Conservation (phyloP, 2,329 filamentous ascomycete genomes). For the Cucurbitaria berberidis region DNA sequence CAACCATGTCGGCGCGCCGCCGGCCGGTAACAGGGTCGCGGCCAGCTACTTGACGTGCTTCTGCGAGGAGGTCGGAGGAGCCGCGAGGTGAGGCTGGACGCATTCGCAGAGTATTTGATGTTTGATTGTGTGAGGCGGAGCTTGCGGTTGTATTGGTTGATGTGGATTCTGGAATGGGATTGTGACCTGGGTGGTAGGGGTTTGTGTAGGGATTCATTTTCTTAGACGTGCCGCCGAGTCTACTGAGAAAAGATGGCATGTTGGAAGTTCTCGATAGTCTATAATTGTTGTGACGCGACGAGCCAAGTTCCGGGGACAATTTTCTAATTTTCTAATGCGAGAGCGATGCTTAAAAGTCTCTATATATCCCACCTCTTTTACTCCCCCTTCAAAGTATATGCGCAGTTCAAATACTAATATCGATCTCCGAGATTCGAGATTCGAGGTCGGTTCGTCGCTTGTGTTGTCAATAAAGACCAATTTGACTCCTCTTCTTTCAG, state of each 20-base stretch:
- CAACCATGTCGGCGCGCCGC: background rate
- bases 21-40: slow-evolving; percentile 29
- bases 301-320: background rate
- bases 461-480: background rate
- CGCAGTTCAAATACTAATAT: no score
- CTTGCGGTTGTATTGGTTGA: slow-evolving; percentile 3
- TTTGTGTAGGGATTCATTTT: slow-evolving; percentile 20
- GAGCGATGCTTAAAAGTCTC: no score
- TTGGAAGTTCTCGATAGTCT: no score
- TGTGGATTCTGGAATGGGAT: background rate
- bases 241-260: slow-evolving; percentile 12
- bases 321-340: no score
- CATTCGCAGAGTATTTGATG: background rate
- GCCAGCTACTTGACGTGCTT: slow-evolving; percentile 24
- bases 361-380: no score
- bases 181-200: slow-evolving; percentile 14
- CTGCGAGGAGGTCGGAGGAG: slow-evolving; percentile 22
- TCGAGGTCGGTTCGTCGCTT: background rate
- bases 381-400: background rate
- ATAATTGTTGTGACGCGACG: no score
- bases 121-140: background rate
- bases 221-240: background rate
- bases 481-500: background rate
- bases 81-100: slow-evolving; percentile 2
- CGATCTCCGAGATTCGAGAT: no score